A percentile compares a stretch with the other conserved stretches of the same genome.
phyloP scores from a whole-genome alignment of 805 yeast genomes.

The Myxozyma vanderwaltii region DNA sequence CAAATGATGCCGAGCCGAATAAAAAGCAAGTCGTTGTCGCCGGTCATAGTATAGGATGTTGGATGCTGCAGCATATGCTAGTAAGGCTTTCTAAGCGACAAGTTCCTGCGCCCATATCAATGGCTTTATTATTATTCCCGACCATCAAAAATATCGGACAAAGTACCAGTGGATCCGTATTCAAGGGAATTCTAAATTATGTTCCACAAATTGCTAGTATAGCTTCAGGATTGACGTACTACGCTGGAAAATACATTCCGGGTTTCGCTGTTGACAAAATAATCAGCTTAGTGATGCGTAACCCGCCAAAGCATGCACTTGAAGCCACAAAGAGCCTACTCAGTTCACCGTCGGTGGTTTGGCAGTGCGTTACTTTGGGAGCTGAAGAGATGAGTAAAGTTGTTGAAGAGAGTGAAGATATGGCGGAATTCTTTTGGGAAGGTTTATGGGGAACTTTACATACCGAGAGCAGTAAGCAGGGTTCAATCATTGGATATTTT shows the following conservation, averaged over 20 bases:
- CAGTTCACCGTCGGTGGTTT: constrained; percentile 49
- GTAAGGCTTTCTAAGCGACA: constrained; percentile 34
- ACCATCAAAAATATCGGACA: constrained; percentile 63
- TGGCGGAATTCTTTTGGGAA: constrained; percentile 51
- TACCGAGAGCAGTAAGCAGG: constrained; percentile 2
- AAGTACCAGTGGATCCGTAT: constrained; percentile 47
- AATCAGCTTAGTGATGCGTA: constrained; percentile 41
- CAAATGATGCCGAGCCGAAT: constrained; percentile 1
- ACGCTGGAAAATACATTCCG: constrained; percentile 15
- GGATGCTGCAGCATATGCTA: constrained; percentile 58
- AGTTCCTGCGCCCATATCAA: constrained; percentile 43
- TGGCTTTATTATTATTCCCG: constrained; percentile 69
- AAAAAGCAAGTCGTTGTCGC: constrained; percentile 50
- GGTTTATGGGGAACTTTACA: constrained; percentile 43
- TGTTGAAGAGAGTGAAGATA: constrained; percentile 45
- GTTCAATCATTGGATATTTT: constrained; percentile 20
- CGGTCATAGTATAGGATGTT: constrained; percentile 76
- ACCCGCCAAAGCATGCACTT: constrained; percentile 43
- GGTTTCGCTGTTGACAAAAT: constrained; percentile 38
- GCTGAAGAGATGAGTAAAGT: constrained; percentile 60
- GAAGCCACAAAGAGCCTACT: constrained; percentile 50
- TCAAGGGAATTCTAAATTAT: constrained; percentile 37
- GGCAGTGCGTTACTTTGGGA: constrained; percentile 60
- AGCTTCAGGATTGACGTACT: constrained; percentile 41
- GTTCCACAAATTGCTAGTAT: constrained; percentile 34